These are phyloP conservation scores for Psilocybe cyanescens DNA, from an alignment of 768 basidiomycete species.

Conservation along the genomic window DNA sequence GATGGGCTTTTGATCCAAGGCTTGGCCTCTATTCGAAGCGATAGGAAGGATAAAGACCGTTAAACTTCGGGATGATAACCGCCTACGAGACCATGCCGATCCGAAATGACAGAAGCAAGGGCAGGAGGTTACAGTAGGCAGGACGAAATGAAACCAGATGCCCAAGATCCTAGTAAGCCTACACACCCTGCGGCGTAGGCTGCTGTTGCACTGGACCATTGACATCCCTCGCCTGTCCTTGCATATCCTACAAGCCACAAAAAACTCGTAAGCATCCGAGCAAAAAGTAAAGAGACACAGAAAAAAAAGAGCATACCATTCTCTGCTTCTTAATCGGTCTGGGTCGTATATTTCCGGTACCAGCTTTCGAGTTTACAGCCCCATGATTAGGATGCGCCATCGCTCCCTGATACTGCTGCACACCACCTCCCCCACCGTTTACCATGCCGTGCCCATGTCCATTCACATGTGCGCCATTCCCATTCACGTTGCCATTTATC, in stretches of 20 bases:
- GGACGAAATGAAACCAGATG: background rate
- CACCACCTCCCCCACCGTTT: constrained; percentile 39
- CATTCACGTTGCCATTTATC: constrained; percentile 14
- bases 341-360: constrained; percentile 59
- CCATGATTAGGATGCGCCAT: constrained; percentile 22
- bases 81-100: background rate
- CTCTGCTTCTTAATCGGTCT: constrained; percentile 79
- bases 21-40: background rate
- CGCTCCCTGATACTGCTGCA: constrained; percentile 22
- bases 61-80: background rate
- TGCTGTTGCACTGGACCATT: constrained; percentile 66
- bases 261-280: constrained; percentile 7
- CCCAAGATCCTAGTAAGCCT: constrained; percentile 1
- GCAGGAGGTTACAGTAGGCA: background rate
- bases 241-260: constrained; percentile 49
- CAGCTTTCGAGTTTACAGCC: constrained; percentile 59
- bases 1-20: background rate
- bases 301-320: constrained; percentile 52
- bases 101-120: background rate
- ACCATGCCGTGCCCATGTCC: constrained; percentile 33
- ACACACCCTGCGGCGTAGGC: constrained; percentile 75
- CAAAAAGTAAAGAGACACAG: background rate
- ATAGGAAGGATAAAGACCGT: background rate
- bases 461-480: constrained; percentile 27
- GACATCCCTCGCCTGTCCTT: constrained; percentile 65